Conservation (phyloP, 2,329 filamentous ascomycete genomes). For the Fusarium tjaetaba region DNA sequence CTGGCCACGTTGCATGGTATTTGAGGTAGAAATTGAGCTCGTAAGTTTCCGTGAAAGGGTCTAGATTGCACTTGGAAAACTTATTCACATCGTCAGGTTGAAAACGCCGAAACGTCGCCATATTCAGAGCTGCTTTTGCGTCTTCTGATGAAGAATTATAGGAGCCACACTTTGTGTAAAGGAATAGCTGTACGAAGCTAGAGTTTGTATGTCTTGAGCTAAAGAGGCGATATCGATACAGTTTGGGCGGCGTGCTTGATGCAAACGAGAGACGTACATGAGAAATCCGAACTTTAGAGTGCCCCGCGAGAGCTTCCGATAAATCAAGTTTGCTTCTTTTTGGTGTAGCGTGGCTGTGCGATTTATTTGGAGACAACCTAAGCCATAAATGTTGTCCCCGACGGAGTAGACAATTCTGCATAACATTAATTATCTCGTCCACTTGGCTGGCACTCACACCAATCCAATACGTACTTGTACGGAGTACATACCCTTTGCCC, state of each 20-base stretch:
- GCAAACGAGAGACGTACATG: not conserved
- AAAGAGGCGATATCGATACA: not conserved
- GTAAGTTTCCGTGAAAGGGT: conserved; percentile 97
- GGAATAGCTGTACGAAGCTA: not conserved
- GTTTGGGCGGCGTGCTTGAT: not conserved
- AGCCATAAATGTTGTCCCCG: conserved; percentile 19
- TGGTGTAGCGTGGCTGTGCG: conserved; percentile 28
- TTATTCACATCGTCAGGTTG: conserved; percentile 84
- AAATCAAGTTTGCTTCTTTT: not conserved
- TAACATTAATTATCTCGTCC: conserved; percentile 5
- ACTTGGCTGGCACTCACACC: conserved; percentile 1
- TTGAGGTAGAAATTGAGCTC: conserved; percentile 94
- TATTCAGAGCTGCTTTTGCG: conserved; percentile 4
- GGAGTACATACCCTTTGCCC: not conserved
- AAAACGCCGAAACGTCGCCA: conserved; percentile 81
- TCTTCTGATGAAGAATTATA: not conserved
- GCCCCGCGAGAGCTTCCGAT: conserved; percentile 4
- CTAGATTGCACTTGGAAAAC: conserved; percentile 94
- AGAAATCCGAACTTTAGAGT: not conserved
- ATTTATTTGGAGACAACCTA: not conserved
- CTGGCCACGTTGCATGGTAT: conserved; percentile 95
- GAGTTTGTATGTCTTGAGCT: not conserved
- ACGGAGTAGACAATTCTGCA: not conserved
- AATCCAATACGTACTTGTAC: not conserved
- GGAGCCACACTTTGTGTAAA: not conserved